Percentiles rank a stretch among this genome's conserved stretches.
Evolutionary conservation across 768 basidiomycete genomes (phyloP).

Genomic region (Boletus pseudopeckii): DNA sequence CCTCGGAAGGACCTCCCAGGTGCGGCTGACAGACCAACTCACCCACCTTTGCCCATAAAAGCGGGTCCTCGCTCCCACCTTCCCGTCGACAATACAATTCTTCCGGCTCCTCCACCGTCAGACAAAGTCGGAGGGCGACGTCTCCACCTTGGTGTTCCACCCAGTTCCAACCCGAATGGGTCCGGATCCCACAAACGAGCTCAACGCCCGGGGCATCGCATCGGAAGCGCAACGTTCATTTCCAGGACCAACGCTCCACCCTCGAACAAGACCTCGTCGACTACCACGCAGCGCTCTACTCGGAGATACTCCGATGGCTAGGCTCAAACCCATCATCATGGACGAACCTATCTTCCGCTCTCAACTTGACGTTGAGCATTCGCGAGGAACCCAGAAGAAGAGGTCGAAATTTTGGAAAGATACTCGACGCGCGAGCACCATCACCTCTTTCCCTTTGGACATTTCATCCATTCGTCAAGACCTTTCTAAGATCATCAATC

Average conservation of each 20-base stretch:
- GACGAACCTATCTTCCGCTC: no score
- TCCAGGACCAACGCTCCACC: slow-evolving; percentile 13
- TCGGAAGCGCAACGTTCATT: slow-evolving; percentile 7
- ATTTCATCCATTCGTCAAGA: slow-evolving; percentile 19
- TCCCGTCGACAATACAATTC: slow-evolving; percentile 39
- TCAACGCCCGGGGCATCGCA: slow-evolving; percentile 5
- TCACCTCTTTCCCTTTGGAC: slow-evolving; percentile 31
- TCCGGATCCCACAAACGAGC: neutral
- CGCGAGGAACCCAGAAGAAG: slow-evolving; percentile 45
- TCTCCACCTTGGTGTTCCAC: slow-evolving; percentile 8
- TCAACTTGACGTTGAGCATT: slow-evolving; percentile 43
- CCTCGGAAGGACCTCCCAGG: no score
- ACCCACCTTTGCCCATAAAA: slow-evolving; percentile 24
- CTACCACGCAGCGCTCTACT: slow-evolving; percentile 28
- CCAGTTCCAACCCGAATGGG: neutral
- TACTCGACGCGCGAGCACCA: slow-evolving; percentile 7
- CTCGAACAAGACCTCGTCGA: slow-evolving; percentile 30
- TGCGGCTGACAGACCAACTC: slow-evolving; percentile 17
- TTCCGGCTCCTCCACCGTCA: slow-evolving; percentile 46
- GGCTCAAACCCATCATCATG: no score
- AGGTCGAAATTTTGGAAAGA: slow-evolving; percentile 38
- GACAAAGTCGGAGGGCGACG: slow-evolving; percentile 40
- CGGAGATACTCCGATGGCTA: slow-evolving; percentile 36
- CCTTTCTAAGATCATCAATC: no score
- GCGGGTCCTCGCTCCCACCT: neutral